Percentiles rank a stretch among this genome's conserved stretches.
Evolutionary conservation across 73 alveolate genomes (phyloP).

Genomic region (Tetrahymena thermophila): DNA sequence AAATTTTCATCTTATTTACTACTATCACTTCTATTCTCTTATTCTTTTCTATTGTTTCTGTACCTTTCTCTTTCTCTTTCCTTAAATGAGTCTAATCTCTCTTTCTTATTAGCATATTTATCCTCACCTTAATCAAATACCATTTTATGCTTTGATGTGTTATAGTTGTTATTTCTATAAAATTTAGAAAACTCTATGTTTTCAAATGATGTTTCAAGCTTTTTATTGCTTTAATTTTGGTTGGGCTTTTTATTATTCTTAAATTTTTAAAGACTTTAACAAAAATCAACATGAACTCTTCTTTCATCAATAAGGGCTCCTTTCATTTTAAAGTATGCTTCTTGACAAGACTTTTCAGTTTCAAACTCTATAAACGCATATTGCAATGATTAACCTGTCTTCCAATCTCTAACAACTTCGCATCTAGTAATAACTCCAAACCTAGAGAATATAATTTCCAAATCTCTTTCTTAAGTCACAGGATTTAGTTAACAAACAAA

Average conservation of each 20-base stretch:
- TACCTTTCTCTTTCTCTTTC: not conserved
- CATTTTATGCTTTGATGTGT: not conserved
- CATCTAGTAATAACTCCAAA: conserved; percentile 95
- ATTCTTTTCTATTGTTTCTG: not conserved
- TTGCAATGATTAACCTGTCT: conserved; percentile 96
- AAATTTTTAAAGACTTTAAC: conserved; percentile 79
- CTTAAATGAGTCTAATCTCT: not conserved
- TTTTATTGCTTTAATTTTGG: conserved; percentile 4
- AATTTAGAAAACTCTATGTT: conserved; percentile 18
- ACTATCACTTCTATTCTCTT: not conserved
- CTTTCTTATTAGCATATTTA: not conserved
- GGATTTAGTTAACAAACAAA: conserved; percentile 98
- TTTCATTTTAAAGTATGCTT: conserved; percentile 91
- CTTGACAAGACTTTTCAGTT: conserved; percentile 89
- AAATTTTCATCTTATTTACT: not conserved
- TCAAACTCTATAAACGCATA: conserved; percentile 98
- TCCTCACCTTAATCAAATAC: conserved; percentile 9
- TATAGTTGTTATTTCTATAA: conserved; percentile 1
- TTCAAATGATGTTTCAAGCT: conserved; percentile 4
- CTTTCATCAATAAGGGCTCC: conserved; percentile 88
- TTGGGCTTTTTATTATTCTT: not conserved
- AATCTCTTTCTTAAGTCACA: conserved; percentile 88
- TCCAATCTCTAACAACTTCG: conserved; percentile 96
- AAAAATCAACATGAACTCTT: conserved; percentile 92
- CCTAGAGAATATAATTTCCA: conserved; percentile 79